Conservation (phyloP, 352 stramenopile genomes). For the Phytophthora quininea region DNA sequence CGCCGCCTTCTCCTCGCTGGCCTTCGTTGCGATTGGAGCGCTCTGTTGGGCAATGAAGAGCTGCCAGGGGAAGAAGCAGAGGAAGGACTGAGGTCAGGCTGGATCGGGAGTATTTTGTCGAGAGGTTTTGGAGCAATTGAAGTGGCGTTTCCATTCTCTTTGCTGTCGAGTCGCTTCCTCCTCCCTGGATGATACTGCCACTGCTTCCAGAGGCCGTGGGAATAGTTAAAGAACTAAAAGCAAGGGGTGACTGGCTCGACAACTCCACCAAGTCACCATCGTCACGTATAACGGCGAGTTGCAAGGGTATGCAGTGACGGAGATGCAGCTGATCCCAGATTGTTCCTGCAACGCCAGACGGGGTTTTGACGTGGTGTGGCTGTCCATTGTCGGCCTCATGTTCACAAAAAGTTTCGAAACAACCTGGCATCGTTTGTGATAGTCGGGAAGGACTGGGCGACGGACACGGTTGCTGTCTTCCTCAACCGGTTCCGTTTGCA, state of each 20-base stretch:
- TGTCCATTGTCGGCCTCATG: constrained; percentile 48
- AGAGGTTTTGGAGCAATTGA: no score
- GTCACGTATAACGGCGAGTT: constrained; percentile 66
- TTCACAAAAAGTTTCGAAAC: constrained; percentile 23
- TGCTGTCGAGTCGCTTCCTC: no score
- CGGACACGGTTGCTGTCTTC: constrained; percentile 26
- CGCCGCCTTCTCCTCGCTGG: constrained; percentile 17
- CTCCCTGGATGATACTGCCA: no score
- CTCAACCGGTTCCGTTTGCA: constrained; percentile 36
- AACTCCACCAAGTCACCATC: constrained; percentile 47
- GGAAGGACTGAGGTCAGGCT: constrained; percentile 17
- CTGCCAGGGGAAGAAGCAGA: constrained; percentile 1
- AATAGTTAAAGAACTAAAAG: constrained; percentile 35
- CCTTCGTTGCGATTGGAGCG: constrained; percentile 21
- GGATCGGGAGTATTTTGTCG: no score
- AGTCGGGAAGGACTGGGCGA: constrained; percentile 21
- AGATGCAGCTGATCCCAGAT: constrained; percentile 40
- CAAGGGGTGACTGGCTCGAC: constrained; percentile 43
- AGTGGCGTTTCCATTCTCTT: no score
- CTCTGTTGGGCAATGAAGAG: constrained; percentile 15
- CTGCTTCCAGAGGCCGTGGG: constrained; percentile 12
- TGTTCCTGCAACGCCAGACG: constrained; percentile 29
- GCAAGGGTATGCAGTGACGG: constrained; percentile 46
- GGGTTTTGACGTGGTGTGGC: constrained; percentile 51
- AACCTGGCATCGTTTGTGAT: constrained; percentile 26